Evolutionary conservation across 352 stramenopile species (phyloP), one percentile per base, ranked within the genome.

Genomic region (Pythium phragmiticola): DNA sequence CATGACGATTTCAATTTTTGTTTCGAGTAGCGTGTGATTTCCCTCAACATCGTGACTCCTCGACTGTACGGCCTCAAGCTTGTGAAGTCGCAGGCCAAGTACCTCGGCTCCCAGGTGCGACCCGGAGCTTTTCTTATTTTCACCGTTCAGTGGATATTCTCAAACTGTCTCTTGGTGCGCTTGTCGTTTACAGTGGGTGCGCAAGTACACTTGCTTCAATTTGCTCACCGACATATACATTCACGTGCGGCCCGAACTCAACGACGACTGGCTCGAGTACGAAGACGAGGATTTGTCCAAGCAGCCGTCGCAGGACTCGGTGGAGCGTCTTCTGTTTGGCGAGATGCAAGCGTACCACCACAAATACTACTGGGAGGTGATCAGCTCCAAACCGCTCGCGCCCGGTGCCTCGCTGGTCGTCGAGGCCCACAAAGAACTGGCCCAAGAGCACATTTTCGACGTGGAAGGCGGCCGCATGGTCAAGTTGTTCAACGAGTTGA

Each of bases 311-410:
- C 81, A 89, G 54, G 84, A 94, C 60, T 87, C 80, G 9, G 70
- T 89, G 19, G 82, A 94, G 60, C 79, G 81, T 8, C 62, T 92
- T n/a, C 68, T 92, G 68, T 89, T 90, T 67, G 85, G 85, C 11
- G 85, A 94, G 61, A 88, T 94, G 78, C 85, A 94, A 63, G 79
- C 82, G n/a, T 94, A 88, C 62, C 85, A 94, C 45, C 79, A 92
- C 73, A 92, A 92, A 55, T 77, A 90, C 50, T 94, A 94, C 64
- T 94, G 84, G 71, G 83, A 91, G 59, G 82, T 76, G 23, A 75
- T 86, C 53, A 70, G 58, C 16, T 69, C 63, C 45, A 88, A 86
- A 51, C 56, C 77, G 28, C 72, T 90, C 28, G 65, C 78, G 33
- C 57, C 60, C 19, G 76, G 78, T 33, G 64, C 71, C 34, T 88